Conservation (phyloP, 306 rosid genomes). For the Datisca glomerata region DNA sequence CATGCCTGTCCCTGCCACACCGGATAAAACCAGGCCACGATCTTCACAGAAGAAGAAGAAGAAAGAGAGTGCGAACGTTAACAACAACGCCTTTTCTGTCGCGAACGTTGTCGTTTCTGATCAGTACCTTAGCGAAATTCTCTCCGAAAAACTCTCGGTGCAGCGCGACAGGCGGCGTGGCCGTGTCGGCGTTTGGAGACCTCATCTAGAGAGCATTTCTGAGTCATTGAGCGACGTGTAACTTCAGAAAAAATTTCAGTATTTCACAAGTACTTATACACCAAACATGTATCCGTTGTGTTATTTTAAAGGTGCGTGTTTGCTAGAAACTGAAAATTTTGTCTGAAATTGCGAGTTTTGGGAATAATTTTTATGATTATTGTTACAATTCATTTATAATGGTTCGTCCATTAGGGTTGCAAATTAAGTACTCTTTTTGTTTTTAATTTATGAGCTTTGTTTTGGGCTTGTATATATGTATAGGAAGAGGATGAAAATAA, state of each 20-base stretch:
- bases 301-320: too few relatives aligned
- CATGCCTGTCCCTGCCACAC: slow-evolving; percentile 45
- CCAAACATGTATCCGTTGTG: too few relatives aligned
- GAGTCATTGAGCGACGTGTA: slow-evolving; percentile 54
- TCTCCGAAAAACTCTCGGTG: slow-evolving; percentile 71
- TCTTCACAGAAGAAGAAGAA: slow-evolving; percentile 31
- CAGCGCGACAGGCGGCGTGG: slow-evolving; percentile 73
- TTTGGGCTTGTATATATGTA: slow-evolving; percentile 15
- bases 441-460: background rate
- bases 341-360: too few relatives aligned
- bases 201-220: slow-evolving; percentile 76
- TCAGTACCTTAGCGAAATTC: slow-evolving; percentile 63
- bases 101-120: slow-evolving; percentile 46
- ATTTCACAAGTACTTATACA: too few relatives aligned
- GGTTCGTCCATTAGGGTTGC: slow-evolving; percentile 11
- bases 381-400: background rate
- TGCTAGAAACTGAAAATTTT: too few relatives aligned
- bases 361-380: background rate
- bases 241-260: background rate
- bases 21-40: slow-evolving; percentile 16
- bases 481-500: slow-evolving; percentile 2
- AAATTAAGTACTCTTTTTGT: slow-evolving; percentile 6
- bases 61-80: slow-evolving; percentile 3
- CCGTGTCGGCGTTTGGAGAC: slow-evolving; percentile 88
- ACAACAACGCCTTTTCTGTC: slow-evolving; percentile 14